These are phyloP conservation scores for Amanita rubescens DNA, from an alignment of 768 basidiomycete genomes.

Conservation along the genomic window DNA sequence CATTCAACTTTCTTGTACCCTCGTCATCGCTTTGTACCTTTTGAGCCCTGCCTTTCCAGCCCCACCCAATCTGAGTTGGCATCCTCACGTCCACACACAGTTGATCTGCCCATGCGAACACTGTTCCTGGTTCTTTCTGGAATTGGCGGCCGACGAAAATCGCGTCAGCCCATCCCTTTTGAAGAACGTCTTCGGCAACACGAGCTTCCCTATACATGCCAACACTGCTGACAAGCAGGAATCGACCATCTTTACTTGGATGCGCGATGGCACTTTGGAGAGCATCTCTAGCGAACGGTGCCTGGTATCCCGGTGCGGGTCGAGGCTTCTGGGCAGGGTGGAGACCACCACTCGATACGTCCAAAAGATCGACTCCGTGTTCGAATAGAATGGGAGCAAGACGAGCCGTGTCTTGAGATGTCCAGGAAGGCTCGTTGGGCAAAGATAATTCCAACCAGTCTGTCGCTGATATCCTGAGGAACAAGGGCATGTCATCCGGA, in stretches of 20 bases:
- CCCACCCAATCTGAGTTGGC: constrained; percentile 52
- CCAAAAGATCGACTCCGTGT: constrained; percentile 69
- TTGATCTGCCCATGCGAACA: constrained; percentile 49
- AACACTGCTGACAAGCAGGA: constrained; percentile 28
- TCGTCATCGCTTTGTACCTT: not conserved
- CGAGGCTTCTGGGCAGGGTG: constrained; percentile 33
- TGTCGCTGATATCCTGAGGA: constrained; percentile 65
- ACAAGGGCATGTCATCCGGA: constrained; percentile 57
- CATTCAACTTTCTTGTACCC: not conserved
- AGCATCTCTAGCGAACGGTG: constrained; percentile 47
- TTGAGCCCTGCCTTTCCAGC: constrained; percentile 29
- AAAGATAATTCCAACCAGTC: constrained; percentile 63
- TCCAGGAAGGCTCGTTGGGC: constrained; percentile 60
- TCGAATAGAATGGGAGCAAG: constrained; percentile 51
- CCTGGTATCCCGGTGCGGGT: constrained; percentile 40
- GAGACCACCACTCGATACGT: constrained; percentile 63
- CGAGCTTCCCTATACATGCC: constrained; percentile 50
- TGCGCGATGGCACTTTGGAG: constrained; percentile 34
- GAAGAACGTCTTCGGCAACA: constrained; percentile 52
- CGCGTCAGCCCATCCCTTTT: constrained; percentile 53
- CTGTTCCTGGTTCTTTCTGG: constrained; percentile 50
- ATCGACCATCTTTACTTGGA: constrained; percentile 11
- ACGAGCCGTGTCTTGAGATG: constrained; percentile 56
- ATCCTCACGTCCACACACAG: constrained; percentile 38
- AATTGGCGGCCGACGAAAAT: constrained; percentile 48